Evolutionary conservation across 148 eudicot species (phyloP).

Genomic region (Linanthus parryae): DNA sequence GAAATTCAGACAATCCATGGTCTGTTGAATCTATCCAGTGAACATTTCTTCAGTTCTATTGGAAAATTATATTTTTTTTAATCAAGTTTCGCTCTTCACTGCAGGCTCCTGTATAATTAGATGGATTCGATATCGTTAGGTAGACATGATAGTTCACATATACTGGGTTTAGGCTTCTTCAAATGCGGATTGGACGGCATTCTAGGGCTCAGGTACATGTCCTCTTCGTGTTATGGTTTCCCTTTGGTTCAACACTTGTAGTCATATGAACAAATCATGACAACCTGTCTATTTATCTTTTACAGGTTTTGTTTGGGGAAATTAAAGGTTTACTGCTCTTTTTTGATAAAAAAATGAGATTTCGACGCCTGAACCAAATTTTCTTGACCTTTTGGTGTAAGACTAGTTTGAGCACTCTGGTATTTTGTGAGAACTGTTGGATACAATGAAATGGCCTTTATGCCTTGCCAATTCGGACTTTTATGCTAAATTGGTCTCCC

Average conservation of each 20-base stretch:
- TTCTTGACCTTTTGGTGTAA: background rate
- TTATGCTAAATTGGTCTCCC: background rate
- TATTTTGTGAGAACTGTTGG: background rate
- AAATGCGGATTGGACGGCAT: constrained; percentile 9
- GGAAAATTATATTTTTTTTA: background rate
- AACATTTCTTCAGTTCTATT: constrained; percentile 5
- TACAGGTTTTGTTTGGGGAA: constrained; percentile 8
- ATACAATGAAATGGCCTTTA: constrained; percentile 8
- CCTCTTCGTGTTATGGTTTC: background rate
- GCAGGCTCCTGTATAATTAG: background rate
- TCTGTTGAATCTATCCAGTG: constrained; percentile 4
- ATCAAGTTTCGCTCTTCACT: background rate
- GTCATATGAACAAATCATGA: background rate
- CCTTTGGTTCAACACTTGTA: background rate
- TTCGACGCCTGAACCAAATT: constrained; percentile 6
- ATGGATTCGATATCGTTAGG: background rate
- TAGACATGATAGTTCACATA: constrained; percentile 8
- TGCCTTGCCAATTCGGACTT: background rate
- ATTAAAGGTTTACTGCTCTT: background rate
- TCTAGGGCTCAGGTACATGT: constrained; percentile 10
- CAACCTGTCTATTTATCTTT: background rate
- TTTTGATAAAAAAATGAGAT: background rate
- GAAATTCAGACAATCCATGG: constrained; percentile 11
- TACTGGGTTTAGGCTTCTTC: constrained; percentile 10
- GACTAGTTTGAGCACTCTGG: constrained; percentile 5